Evolutionary conservation across 176 grass and related monocot genomes (phyloP).

Genomic region (Triticum urartu): DNA sequence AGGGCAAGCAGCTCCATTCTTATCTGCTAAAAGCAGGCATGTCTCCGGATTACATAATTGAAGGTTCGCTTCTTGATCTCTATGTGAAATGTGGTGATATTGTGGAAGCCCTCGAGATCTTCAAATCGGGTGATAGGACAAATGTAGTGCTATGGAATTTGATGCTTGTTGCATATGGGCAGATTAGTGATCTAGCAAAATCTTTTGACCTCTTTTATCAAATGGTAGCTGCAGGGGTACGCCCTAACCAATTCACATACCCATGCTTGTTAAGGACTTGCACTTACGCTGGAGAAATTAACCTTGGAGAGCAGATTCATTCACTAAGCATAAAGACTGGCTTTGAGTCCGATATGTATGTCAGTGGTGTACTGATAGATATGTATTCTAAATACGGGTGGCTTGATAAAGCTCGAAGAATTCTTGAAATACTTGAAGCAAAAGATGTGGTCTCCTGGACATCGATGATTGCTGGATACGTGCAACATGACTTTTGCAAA

Average conservation of each 20-base stretch:
- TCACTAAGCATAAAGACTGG: conserved; percentile 42
- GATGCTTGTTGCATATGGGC: conserved; percentile 69
- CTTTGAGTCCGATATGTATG: conserved; percentile 62
- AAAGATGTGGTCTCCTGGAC: conserved; percentile 86
- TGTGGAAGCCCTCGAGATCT: conserved; percentile 46
- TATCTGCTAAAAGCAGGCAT: conserved; percentile 59
- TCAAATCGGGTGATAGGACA: conserved; percentile 44
- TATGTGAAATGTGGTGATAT: conserved; percentile 61
- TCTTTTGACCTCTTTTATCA: conserved; percentile 60
- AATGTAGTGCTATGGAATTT: conserved; percentile 78
- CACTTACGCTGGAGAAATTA: conserved; percentile 39
- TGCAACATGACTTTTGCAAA: conserved; percentile 54
- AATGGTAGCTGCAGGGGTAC: conserved; percentile 50
- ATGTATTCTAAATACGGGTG: conserved; percentile 65
- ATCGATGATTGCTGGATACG: conserved; percentile 73
- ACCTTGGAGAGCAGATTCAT: conserved; percentile 73
- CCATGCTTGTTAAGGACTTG: conserved; percentile 76
- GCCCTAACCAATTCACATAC: conserved; percentile 74
- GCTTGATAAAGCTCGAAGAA: conserved; percentile 45
- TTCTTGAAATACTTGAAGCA: conserved; percentile 50
- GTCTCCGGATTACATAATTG: conserved; percentile 57
- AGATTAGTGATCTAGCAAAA: conserved; percentile 50
- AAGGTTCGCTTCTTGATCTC: conserved; percentile 69
- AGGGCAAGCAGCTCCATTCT: conserved; percentile 57
- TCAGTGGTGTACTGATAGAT: conserved; percentile 70